A percentile compares a stretch with the other conserved stretches of the same genome.
These are phyloP conservation scores for Cutaneotrichosporon arboriforme DNA, from an alignment of 1,284 basidiomycete genomes.

Conservation along the genomic window DNA sequence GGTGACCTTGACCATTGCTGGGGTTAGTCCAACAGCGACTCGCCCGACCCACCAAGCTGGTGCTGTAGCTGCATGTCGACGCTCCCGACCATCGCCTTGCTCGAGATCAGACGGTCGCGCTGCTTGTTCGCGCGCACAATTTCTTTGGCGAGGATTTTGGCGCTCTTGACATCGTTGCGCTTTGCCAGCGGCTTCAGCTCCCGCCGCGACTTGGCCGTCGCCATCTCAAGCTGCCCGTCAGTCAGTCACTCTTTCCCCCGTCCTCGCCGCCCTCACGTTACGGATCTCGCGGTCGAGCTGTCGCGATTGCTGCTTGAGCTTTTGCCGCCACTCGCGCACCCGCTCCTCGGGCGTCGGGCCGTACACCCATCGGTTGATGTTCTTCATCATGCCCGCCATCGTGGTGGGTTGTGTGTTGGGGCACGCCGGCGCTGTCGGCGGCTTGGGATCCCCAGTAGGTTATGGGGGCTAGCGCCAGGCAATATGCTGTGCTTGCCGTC, in stretches of 20 bases:
- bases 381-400: conserved; percentile 34
- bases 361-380: conserved; percentile 64
- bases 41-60: conserved; percentile 69
- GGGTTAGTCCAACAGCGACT: not conserved
- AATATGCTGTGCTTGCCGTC: too few species aligned
- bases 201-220: conserved; percentile 71
- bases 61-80: conserved; percentile 87
- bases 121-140: conserved; percentile 94
- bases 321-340: conserved; percentile 79
- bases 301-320: conserved; percentile 72
- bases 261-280: conserved; percentile 58
- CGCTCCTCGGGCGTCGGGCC: conserved; percentile 91
- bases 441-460: too few species aligned
- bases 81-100: conserved; percentile 87
- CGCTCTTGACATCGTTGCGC: conserved; percentile 89
- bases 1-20: conserved; percentile 96
- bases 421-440: too few species aligned
- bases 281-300: conserved; percentile 84
- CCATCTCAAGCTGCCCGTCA: conserved; percentile 75
- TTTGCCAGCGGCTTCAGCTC: conserved; percentile 84
- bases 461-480: too few species aligned
- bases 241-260: not conserved
- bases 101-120: conserved; percentile 82
- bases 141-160: conserved; percentile 83
- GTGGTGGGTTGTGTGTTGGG: too few species aligned